Evolutionary conservation across 139 green algal genomes (phyloP).

Genomic region (Dunaliella primolecta): DNA sequence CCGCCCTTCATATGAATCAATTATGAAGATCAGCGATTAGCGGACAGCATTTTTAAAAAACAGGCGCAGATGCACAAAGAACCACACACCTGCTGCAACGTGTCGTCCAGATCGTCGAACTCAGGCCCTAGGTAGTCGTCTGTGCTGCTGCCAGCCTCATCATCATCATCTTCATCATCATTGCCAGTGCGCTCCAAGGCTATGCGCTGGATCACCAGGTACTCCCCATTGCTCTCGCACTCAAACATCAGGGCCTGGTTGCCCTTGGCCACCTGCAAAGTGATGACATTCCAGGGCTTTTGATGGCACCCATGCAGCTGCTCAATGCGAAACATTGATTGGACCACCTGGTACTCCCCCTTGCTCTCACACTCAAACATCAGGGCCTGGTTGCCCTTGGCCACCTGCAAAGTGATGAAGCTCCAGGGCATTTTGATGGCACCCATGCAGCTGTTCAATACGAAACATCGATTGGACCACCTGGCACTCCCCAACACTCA

Average conservation of each 20-base stretch:
- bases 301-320: too few species aligned
- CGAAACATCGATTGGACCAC: too few species aligned
- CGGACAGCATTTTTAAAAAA: too few species aligned
- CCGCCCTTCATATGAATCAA: too few species aligned
- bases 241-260: conserved; percentile 53
- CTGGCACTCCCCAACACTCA: conserved; percentile 65
- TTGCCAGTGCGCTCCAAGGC: conserved; percentile 28
- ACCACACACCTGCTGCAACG: too few species aligned
- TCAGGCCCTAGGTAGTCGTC: conserved; percentile 69
- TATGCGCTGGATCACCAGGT: conserved; percentile 51
- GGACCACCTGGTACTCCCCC: too few species aligned
- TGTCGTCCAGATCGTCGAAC: conserved; percentile 77
- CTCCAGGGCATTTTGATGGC: too few species aligned
- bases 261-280: conserved; percentile 49
- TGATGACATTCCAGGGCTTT: conserved; percentile 60
- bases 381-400: conserved; percentile 44
- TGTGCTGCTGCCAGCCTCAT: conserved; percentile 19
- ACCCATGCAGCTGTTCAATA: too few species aligned
- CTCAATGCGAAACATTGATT: too few species aligned
- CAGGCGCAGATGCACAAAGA: too few species aligned
- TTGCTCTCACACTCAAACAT: conserved; percentile 64
- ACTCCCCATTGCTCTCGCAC: conserved; percentile 60
- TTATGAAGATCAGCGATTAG: too few species aligned
- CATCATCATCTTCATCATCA: conserved; percentile 28
- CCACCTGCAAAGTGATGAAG: conserved; percentile 55